Evolutionary conservation across 768 basidiomycete species (phyloP), one percentile per base, ranked within the genome.

Genomic region (Suillus clintonianus): DNA sequence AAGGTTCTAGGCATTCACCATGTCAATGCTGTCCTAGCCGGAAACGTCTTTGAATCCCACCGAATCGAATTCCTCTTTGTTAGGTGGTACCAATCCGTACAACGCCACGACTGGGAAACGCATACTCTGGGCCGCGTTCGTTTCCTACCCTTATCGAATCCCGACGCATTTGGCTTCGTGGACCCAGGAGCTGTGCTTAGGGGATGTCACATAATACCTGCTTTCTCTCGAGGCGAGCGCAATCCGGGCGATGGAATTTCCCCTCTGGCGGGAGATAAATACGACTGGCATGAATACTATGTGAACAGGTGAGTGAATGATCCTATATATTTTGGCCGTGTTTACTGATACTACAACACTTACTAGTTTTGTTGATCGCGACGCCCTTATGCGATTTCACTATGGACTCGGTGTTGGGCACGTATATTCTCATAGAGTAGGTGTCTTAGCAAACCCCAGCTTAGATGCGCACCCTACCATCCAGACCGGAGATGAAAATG

Each of bases 101-200:
- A 43, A 43, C 19, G 17, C 17, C 42, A 43, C 19, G 9, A 17
- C 19, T 43, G 42, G 42, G 42, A 43, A 4, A 30, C 24, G 34
- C 14, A 19, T 1, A 22, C 58, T 3, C 47, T 67, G 7, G 66
- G 69, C 27, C 41, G 57, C 24, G 5, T 71, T 10, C 9, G 19
- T 10, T 57, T 68, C 37, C n/a, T 36, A 10, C 68, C 64, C 0
- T 50, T 69, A 34, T 8, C 27, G 0, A 24, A 42, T 27, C 54
- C 53, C 11, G 61, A 43, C 13, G 59, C 78, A 1, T 80, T 79
- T 63, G 75, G 74, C 0, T 80, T 81, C 62, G 13, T 81, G 0
- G 72, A 78, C 61, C 79, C 78, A 0, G 37, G 22, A 2, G 63
- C 69, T 4, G 72, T 79, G 4, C 58, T 79, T 3, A 65, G 72